Conservation (phyloP, 345 rosid species). For the Hirschfeldia incana region DNA sequence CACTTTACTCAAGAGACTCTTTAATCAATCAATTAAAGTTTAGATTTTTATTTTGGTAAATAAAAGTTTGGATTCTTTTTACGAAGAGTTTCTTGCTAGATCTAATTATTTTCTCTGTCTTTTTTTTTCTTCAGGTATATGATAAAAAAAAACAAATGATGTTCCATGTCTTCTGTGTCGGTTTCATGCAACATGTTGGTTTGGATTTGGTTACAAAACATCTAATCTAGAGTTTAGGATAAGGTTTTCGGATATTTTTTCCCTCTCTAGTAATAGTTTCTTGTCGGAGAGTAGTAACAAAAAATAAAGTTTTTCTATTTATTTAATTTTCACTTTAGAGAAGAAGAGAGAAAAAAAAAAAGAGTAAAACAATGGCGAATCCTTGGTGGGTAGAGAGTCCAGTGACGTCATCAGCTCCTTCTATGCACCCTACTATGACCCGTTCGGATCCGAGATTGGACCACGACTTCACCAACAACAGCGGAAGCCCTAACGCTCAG, state of each 20-base stretch:
- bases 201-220: slow-evolving; percentile 31
- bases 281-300: slow-evolving; percentile 23
- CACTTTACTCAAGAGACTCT: slow-evolving; percentile 6
- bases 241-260: slow-evolving; percentile 37
- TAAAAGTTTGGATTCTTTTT: neutral
- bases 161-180: slow-evolving; percentile 41
- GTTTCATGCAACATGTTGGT: slow-evolving; percentile 43
- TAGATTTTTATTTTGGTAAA: neutral
- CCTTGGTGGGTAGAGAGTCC: slow-evolving; percentile 80
- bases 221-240: slow-evolving; percentile 31
- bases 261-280: slow-evolving; percentile 23
- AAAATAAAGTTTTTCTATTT: neutral
- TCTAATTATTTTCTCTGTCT: slow-evolving; percentile 25
- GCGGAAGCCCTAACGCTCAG: slow-evolving; percentile 40
- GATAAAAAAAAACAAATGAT: slow-evolving; percentile 26
- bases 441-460: slow-evolving; percentile 52
- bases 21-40: slow-evolving; percentile 18
- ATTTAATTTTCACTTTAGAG: neutral
- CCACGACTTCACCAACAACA: slow-evolving; percentile 55
- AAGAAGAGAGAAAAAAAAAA: neutral
- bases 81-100: slow-evolving; percentile 16
- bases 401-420: slow-evolving; percentile 48
- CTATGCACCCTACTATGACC: slow-evolving; percentile 47
- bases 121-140: slow-evolving; percentile 28
- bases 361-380: slow-evolving; percentile 57